phyloP scores from a whole-genome alignment of 192 early-diverging fungal species.

The Entomortierella beljakovae region DNA sequence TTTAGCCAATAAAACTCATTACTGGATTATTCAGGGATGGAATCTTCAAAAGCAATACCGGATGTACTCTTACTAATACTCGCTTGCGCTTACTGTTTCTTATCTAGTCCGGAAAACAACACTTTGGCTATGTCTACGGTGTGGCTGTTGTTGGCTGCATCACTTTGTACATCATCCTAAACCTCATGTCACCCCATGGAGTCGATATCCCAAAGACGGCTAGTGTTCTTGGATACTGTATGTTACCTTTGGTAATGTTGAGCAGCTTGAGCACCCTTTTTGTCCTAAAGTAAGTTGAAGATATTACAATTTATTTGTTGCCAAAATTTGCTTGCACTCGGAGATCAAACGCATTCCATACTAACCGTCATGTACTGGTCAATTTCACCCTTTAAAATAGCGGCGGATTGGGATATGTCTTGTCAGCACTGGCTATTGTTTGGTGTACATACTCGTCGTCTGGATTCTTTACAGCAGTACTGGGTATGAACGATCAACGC shows the following conservation, averaged over 20 bases:
- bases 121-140: slow-evolving; percentile 99
- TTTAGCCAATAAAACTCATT: background rate
- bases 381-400: slow-evolving; percentile 40
- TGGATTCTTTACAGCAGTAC: slow-evolving; percentile 92
- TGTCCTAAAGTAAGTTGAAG: slow-evolving; percentile 68
- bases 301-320: background rate
- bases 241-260: slow-evolving; percentile 94
- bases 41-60: background rate
- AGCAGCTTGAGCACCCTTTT: slow-evolving; percentile 79
- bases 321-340: too few relatives aligned
- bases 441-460: slow-evolving; percentile 98
- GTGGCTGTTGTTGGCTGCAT: slow-evolving; percentile 89
- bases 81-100: background rate
- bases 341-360: background rate
- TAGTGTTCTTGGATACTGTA: slow-evolving; percentile 96
- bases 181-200: slow-evolving; percentile 92
- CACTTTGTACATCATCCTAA: slow-evolving; percentile 89
- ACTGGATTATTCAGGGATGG: background rate
- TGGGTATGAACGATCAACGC: slow-evolving; percentile 93
- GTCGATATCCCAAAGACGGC: slow-evolving; percentile 90
- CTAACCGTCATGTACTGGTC: background rate
- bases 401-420: slow-evolving; percentile 68
- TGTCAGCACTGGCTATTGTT: slow-evolving; percentile 76
- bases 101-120: slow-evolving; percentile 84
- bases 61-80: background rate